phyloP scores from a whole-genome alignment of 768 basidiomycete genomes.

The Leucocoprinus sp. region DNA sequence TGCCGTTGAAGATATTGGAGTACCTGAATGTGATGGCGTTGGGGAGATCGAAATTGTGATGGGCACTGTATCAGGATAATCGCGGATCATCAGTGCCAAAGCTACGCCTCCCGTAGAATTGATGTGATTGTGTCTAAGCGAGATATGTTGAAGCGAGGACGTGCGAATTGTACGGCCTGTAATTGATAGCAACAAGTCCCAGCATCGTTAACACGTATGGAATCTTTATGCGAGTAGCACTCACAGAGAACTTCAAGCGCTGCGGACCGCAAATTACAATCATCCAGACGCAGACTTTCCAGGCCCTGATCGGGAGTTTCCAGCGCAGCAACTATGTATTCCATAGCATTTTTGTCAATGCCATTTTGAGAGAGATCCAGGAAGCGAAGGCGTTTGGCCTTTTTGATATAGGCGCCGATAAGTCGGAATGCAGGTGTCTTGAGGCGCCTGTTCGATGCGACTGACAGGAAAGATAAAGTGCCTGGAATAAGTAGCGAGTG shows the following conservation, averaged over 20 bases:
- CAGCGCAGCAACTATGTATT: conserved; percentile 70
- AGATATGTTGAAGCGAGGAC: conserved; percentile 81
- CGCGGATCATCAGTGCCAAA: conserved; percentile 91
- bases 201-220: not conserved
- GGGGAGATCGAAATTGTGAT: conserved; percentile 22
- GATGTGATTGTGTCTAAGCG: conserved; percentile 84
- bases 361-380: conserved; percentile 84
- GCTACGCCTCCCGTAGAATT: conserved; percentile 80
- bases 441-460: conserved; percentile 81
- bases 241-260: conserved; percentile 76
- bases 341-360: conserved; percentile 78
- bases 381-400: conserved; percentile 75
- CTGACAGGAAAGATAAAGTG: conserved; percentile 71
- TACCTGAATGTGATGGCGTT: conserved; percentile 19
- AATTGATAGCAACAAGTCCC: conserved; percentile 6
- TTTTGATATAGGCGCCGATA: conserved; percentile 70
- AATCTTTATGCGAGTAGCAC: conserved; percentile 19
- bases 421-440: conserved; percentile 71
- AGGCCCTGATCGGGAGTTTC: conserved; percentile 45
- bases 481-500: conserved; percentile 84
- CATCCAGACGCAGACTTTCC: conserved; percentile 80
- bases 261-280: conserved; percentile 67
- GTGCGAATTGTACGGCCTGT: conserved; percentile 77
- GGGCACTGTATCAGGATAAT: conserved; percentile 79
- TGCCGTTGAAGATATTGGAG: conserved; percentile 28